phyloP scores from a whole-genome alignment of 345 rosid species.

The Gossypium mustelinum region DNA sequence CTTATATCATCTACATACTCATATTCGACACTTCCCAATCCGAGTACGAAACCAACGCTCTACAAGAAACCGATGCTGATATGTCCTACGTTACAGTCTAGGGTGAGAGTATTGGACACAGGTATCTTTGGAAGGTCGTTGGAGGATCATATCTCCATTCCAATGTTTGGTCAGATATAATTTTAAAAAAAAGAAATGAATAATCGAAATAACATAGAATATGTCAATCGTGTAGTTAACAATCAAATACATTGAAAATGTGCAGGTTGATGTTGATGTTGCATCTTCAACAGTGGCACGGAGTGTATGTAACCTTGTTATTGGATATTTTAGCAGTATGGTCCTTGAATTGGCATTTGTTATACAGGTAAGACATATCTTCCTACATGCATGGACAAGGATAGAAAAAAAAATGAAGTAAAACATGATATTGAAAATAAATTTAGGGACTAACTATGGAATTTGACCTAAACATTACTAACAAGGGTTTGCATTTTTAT shows the following conservation, averaged over 20 bases:
- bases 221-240: not conserved
- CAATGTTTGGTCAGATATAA: not conserved
- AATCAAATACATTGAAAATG: slow-evolving; percentile 1
- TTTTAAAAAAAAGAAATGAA: not conserved
- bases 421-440: not conserved
- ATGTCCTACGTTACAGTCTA: not conserved
- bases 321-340: slow-evolving; percentile 77
- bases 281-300: slow-evolving; percentile 93
- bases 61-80: not conserved
- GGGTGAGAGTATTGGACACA: not conserved
- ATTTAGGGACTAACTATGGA: no score
- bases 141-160: not conserved
- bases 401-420: not conserved
- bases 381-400: not conserved
- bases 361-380: slow-evolving; percentile 52
- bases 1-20: no score
- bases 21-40: no score
- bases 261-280: slow-evolving; percentile 71
- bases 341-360: slow-evolving; percentile 92
- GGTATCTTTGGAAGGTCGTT: not conserved
- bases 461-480: no score
- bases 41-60: not conserved
- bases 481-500: no score
- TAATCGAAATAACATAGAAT: not conserved
- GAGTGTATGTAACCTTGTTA: slow-evolving; percentile 74